Conservation (phyloP, 2,329 filamentous ascomycete species). For the Tympanopsis confertula region DNA sequence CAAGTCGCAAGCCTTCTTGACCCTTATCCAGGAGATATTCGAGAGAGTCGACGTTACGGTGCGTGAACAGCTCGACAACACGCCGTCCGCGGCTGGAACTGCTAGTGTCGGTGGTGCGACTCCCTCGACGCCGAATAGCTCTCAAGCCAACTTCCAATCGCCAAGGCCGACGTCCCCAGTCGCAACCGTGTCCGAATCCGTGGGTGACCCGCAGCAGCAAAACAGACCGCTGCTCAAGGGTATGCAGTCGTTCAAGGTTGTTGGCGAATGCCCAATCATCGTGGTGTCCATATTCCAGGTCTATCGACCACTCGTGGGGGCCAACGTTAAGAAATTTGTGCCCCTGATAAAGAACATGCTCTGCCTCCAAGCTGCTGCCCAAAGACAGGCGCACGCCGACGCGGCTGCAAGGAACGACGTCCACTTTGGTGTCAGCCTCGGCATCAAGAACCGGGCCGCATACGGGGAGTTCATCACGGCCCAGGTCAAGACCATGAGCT, state of each 20-base stretch:
- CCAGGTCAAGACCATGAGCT: slow-evolving; percentile 99
- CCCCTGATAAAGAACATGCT: slow-evolving; percentile 87
- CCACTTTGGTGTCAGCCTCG: slow-evolving; percentile 84
- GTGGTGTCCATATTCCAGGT: slow-evolving; percentile 97
- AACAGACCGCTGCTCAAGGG: slow-evolving; percentile 74
- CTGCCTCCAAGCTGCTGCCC: slow-evolving; percentile 78
- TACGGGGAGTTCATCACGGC: slow-evolving; percentile 97
- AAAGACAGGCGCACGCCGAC: slow-evolving; percentile 81
- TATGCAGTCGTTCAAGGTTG: slow-evolving; percentile 97
- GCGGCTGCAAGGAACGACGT: slow-evolving; percentile 71
- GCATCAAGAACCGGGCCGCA: slow-evolving; percentile 83
- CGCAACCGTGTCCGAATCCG: slow-evolving; percentile 71
- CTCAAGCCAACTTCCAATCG: slow-evolving; percentile 68
- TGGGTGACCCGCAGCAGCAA: slow-evolving; percentile 61
- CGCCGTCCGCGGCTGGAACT: slow-evolving; percentile 41
- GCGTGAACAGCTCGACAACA: slow-evolving; percentile 84
- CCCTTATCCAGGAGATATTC: slow-evolving; percentile 90
- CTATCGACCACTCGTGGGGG: slow-evolving; percentile 65
- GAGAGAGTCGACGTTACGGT: slow-evolving; percentile 89
- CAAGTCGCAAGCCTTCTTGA: slow-evolving; percentile 80
- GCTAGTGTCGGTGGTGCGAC: slow-evolving; percentile 30
- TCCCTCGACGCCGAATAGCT: slow-evolving; percentile 56
- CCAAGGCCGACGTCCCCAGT: slow-evolving; percentile 83
- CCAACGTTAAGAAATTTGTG: slow-evolving; percentile 85
- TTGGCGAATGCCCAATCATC: slow-evolving; percentile 95